A percentile compares a stretch with the other conserved stretches of the same genome.
These are phyloP conservation scores for Jaenimonas drosophilae DNA, from an alignment of 208 protist genomes.

Conservation along the genomic window DNA sequence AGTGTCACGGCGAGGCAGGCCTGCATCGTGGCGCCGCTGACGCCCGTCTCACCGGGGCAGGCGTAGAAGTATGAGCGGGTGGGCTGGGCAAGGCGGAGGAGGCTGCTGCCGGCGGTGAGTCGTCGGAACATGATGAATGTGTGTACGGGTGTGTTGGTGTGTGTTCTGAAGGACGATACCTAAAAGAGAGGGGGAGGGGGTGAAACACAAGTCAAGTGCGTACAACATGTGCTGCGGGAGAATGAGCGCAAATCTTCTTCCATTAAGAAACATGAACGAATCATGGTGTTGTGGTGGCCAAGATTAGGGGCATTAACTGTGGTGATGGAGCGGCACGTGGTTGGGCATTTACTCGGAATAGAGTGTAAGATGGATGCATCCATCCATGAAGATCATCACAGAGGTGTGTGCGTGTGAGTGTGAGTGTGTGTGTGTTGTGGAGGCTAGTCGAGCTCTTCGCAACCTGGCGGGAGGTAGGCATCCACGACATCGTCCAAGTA, in stretches of 20 bases:
- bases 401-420: not conserved
- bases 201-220: not conserved
- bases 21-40: conserved; percentile 53
- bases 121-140: conserved; percentile 61
- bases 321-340: too few species aligned
- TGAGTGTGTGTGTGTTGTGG: not conserved
- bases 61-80: conserved; percentile 68
- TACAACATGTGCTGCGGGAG: too few species aligned
- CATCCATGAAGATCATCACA: not conserved
- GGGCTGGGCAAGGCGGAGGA: not conserved
- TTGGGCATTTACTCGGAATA: too few species aligned
- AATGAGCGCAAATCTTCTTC: too few species aligned
- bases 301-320: too few species aligned
- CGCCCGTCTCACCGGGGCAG: conserved; percentile 52
- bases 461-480: conserved; percentile 58
- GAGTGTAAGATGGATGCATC: not conserved
- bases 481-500: conserved; percentile 76
- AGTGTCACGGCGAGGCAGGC: conserved; percentile 19
- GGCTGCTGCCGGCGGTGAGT: conserved; percentile 9
- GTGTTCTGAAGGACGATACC: not conserved
- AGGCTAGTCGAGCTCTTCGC: conserved; percentile 41
- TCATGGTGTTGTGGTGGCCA: too few species aligned
- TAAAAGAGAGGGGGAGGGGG: not conserved
- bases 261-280: too few species aligned
- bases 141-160: conserved; percentile 1